phyloP scores from a whole-genome alignment of 2,329 filamentous ascomycete genomes.

The Microdochium nivale region DNA sequence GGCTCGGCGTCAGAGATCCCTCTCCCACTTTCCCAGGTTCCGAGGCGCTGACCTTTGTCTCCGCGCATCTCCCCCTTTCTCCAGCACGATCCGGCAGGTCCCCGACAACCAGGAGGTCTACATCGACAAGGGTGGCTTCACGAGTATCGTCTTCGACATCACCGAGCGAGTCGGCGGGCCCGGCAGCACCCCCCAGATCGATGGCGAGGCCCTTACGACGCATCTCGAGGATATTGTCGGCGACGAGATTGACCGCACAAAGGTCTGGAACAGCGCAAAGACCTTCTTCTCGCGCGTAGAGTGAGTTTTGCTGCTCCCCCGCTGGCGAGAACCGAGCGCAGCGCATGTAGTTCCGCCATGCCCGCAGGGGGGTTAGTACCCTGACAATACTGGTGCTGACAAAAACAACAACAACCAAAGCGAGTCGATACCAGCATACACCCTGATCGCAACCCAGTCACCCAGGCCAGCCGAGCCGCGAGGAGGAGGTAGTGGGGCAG shows the following conservation, averaged over 20 bases:
- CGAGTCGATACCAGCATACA: slow-evolving; percentile 51
- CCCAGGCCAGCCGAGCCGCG: slow-evolving; percentile 27
- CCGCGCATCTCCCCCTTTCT: slow-evolving; percentile 1
- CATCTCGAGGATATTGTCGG: slow-evolving; percentile 64
- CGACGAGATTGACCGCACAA: slow-evolving; percentile 52
- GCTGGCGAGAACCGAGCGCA: background rate
- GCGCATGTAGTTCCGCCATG: too few species aligned
- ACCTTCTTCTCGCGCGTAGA: slow-evolving; percentile 48
- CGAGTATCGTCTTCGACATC: slow-evolving; percentile 84
- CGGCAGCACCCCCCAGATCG: slow-evolving; percentile 46
- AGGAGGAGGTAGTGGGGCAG: too few species aligned
- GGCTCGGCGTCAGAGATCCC: too few species aligned
- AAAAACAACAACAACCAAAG: too few species aligned
- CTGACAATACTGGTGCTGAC: too few species aligned
- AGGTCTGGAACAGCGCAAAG: slow-evolving; percentile 58
- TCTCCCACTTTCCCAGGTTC: too few species aligned
- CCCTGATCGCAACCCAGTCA: slow-evolving; percentile 59
- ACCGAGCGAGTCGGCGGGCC: slow-evolving; percentile 64
- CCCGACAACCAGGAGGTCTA: slow-evolving; percentile 90
- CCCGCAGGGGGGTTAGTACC: too few species aligned
- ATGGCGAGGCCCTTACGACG: slow-evolving; percentile 61
- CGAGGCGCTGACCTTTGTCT: background rate
- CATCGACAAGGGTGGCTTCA: slow-evolving; percentile 75
- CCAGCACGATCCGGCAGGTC: slow-evolving; percentile 63
- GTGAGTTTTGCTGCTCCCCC: slow-evolving; percentile 24